These are phyloP conservation scores for Jacaranda mimosifolia DNA, from an alignment of 257 asterid genomes.

Conservation along the genomic window DNA sequence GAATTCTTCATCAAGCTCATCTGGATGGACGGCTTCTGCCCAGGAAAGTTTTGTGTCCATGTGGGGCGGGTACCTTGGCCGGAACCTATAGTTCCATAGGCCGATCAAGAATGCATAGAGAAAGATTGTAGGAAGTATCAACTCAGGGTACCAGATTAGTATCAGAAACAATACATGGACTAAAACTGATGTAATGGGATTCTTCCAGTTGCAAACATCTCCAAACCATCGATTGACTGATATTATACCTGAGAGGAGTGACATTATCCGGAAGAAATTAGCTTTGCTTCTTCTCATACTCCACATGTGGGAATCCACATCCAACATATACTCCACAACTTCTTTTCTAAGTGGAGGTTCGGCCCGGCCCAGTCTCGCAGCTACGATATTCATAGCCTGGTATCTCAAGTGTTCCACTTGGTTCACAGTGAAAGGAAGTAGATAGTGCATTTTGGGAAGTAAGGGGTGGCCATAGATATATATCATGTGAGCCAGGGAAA, in stretches of 20 bases:
- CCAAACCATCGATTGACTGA: slow-evolving; percentile 61
- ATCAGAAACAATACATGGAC: slow-evolving; percentile 74
- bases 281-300: slow-evolving; percentile 88
- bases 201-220: slow-evolving; percentile 68
- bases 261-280: slow-evolving; percentile 71
- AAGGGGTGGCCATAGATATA: slow-evolving; percentile 62
- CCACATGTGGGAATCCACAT: slow-evolving; percentile 83
- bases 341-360: slow-evolving; percentile 85
- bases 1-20: slow-evolving; percentile 82
- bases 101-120: slow-evolving; percentile 70
- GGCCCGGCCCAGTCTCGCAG: slow-evolving; percentile 67
- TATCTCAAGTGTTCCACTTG: slow-evolving; percentile 69
- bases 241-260: slow-evolving; percentile 57
- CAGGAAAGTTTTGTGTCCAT: slow-evolving; percentile 79
- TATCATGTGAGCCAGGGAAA: slow-evolving; percentile 64
- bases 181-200: slow-evolving; percentile 60
- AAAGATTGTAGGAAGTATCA: slow-evolving; percentile 68
- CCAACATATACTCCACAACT: slow-evolving; percentile 79
- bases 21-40: slow-evolving; percentile 72
- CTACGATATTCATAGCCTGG: slow-evolving; percentile 79
- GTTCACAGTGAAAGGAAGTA: slow-evolving; percentile 72
- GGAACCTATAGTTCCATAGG: slow-evolving; percentile 68
- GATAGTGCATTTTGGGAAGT: slow-evolving; percentile 84
- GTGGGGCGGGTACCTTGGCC: slow-evolving; percentile 75
- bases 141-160: slow-evolving; percentile 69